These are phyloP conservation scores for Aspergillus ochraceoroseus DNA, from an alignment of 2,329 filamentous ascomycete genomes.

Conservation along the genomic window DNA sequence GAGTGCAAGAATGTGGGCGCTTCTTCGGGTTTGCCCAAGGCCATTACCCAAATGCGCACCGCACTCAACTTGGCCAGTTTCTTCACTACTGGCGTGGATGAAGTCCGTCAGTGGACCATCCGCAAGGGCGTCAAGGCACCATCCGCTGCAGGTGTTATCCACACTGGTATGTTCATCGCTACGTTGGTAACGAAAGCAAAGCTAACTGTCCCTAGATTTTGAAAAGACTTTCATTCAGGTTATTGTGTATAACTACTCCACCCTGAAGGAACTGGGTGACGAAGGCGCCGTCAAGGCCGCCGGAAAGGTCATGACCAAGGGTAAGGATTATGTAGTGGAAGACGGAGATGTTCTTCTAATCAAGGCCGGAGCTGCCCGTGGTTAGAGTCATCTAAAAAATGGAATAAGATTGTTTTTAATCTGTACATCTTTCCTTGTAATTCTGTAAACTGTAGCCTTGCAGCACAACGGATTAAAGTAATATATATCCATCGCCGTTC, in stretches of 20 bases:
- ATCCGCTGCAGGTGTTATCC: slow-evolving; percentile 93
- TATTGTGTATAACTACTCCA: slow-evolving; percentile 83
- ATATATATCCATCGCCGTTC: not conserved
- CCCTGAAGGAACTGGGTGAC: slow-evolving; percentile 79
- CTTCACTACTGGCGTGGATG: slow-evolving; percentile 93
- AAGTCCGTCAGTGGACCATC: slow-evolving; percentile 98
- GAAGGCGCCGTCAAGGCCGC: slow-evolving; percentile 85
- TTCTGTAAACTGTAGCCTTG: too few relatives aligned
- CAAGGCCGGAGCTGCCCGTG: slow-evolving; percentile 59
- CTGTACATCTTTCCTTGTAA: not conserved
- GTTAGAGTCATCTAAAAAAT: slow-evolving; percentile 26
- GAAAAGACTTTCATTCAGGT: slow-evolving; percentile 99
- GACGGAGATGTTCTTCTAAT: slow-evolving; percentile 68
- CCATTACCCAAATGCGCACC: slow-evolving; percentile 89
- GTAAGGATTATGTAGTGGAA: slow-evolving; percentile 76
- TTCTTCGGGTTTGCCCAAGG: slow-evolving; percentile 85
- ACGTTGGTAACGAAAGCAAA: not conserved
- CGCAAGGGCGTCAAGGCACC: slow-evolving; percentile 95
- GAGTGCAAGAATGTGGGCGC: slow-evolving; percentile 86
- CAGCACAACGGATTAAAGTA: too few relatives aligned
- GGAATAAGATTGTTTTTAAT: not conserved
- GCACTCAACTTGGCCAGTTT: slow-evolving; percentile 85
- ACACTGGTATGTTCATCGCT: slow-evolving; percentile 52
- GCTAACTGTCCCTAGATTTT: slow-evolving; percentile 58
- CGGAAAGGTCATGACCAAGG: slow-evolving; percentile 97